Percentiles rank a stretch among this genome's conserved stretches.
phyloP scores from a whole-genome alignment of 768 basidiomycete species.

The Auriscalpium orientale region DNA sequence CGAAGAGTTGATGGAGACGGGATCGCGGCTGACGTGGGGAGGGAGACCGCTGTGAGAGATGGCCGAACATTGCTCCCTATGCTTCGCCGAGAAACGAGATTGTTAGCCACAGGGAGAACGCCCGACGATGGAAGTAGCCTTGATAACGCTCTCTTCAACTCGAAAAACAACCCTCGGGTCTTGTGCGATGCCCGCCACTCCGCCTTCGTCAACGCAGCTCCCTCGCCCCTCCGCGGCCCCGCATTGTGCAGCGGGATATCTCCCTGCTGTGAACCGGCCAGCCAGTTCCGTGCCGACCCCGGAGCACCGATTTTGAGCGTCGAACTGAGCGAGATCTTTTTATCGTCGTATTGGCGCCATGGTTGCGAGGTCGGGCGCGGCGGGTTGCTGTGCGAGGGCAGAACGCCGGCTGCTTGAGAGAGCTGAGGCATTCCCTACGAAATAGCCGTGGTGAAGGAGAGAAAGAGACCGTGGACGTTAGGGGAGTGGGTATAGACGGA shows the following conservation, averaged over 20 bases:
- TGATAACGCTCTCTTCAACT: slow-evolving; percentile 3
- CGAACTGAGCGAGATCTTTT: slow-evolving; percentile 9
- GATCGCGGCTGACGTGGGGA: slow-evolving; percentile 1
- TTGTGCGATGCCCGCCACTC: neutral
- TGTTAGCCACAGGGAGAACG: slow-evolving; percentile 1
- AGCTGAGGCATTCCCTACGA: neutral
- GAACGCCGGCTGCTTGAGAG: neutral
- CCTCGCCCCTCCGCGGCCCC: neutral
- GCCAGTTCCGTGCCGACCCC: slow-evolving; percentile 5
- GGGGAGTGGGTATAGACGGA: neutral
- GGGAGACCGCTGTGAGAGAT: neutral
- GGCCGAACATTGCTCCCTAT: neutral
- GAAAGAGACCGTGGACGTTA: neutral
- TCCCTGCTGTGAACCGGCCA: slow-evolving; percentile 4
- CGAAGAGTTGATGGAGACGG: slow-evolving; percentile 28
- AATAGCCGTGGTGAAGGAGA: neutral
- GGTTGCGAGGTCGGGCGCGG: slow-evolving; percentile 6
- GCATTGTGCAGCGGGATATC: slow-evolving; percentile 3
- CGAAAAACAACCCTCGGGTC: neutral
- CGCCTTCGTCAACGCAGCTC: neutral
- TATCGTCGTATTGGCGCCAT: slow-evolving; percentile 13
- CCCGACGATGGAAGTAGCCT: slow-evolving; percentile 5
- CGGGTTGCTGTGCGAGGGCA: slow-evolving; percentile 1
- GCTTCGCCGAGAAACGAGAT: slow-evolving; percentile 1
- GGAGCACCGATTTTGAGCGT: slow-evolving; percentile 8